These are phyloP conservation scores for Sugiyamaella americana DNA, from an alignment of 805 yeast species.

Conservation along the genomic window DNA sequence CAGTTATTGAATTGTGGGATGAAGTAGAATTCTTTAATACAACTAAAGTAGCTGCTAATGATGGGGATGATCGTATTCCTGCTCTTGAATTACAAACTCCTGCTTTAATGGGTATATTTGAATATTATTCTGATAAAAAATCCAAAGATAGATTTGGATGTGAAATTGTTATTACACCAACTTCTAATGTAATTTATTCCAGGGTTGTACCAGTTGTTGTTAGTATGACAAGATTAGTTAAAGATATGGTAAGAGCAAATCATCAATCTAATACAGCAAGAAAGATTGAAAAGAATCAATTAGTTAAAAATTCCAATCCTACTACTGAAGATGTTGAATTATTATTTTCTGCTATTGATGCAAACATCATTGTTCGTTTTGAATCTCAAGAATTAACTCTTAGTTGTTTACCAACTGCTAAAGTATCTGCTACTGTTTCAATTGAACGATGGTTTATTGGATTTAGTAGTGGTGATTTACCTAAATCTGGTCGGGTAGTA, in stretches of 20 bases:
- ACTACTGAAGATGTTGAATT: constrained; percentile 15
- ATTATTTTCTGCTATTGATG: constrained; percentile 42
- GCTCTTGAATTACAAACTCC: constrained; percentile 64
- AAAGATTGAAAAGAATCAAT: not conserved
- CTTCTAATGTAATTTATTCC: constrained; percentile 65
- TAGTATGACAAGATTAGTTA: constrained; percentile 50
- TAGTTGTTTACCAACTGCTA: constrained; percentile 92
- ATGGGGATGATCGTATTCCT: constrained; percentile 4
- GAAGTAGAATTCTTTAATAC: constrained; percentile 12
- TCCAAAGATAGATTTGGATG: constrained; percentile 29
- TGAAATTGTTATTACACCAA: constrained; percentile 58
- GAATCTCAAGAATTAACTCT: constrained; percentile 69
- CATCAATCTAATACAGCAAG: constrained; percentile 6
- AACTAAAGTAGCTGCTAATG: not conserved
- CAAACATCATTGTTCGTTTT: constrained; percentile 57
- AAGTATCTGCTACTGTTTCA: constrained; percentile 79
- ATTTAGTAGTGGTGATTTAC: constrained; percentile 39
- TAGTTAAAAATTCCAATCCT: not conserved
- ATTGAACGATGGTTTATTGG: constrained; percentile 60
- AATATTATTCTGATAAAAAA: constrained; percentile 36
- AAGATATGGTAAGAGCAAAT: constrained; percentile 32
- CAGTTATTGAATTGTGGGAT: constrained; percentile 25
- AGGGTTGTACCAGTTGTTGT: constrained; percentile 72
- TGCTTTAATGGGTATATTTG: constrained; percentile 52
- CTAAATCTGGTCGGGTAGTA: constrained; percentile 32